Evolutionary conservation across 1,139 yeast genomes (phyloP).

Genomic region (Meyerozyma guilliermondii): DNA sequence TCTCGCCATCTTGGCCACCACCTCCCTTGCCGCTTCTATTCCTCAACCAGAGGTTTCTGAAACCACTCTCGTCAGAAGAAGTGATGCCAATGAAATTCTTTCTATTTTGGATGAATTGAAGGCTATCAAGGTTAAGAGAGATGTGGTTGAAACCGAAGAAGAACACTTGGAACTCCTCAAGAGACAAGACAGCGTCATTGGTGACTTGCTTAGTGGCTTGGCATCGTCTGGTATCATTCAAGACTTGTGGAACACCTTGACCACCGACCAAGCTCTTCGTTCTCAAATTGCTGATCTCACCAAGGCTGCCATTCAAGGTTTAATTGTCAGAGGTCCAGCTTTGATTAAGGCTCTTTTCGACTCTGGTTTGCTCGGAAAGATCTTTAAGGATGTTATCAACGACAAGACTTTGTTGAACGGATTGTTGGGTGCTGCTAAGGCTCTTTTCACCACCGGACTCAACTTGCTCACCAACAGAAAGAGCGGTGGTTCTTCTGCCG

Average conservation of each 20-base stretch:
- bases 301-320: conserved; percentile 30
- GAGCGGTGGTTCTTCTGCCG: conserved; percentile 6
- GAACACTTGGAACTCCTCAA: conserved; percentile 26
- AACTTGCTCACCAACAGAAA: conserved; percentile 22
- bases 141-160: conserved; percentile 22
- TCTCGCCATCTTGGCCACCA: conserved; percentile 38
- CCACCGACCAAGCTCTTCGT: conserved; percentile 26
- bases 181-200: conserved; percentile 37
- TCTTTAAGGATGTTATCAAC: conserved; percentile 30
- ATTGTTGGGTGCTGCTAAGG: conserved; percentile 31
- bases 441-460: conserved; percentile 29
- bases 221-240: conserved; percentile 35
- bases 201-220: conserved; percentile 35
- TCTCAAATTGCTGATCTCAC: conserved; percentile 23
- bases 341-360: conserved; percentile 40
- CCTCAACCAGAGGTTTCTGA: conserved; percentile 19
- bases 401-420: conserved; percentile 33
- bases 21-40: conserved; percentile 38
- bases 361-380: conserved; percentile 36
- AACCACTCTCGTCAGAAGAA: conserved; percentile 30
- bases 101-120: conserved; percentile 31
- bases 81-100: conserved; percentile 32
- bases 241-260: conserved; percentile 33
- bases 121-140: conserved; percentile 31
- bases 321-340: conserved; percentile 39